These are phyloP conservation scores for Dujonia santamariae DNA, from an alignment of 1,139 yeast genomes.

Conservation along the genomic window DNA sequence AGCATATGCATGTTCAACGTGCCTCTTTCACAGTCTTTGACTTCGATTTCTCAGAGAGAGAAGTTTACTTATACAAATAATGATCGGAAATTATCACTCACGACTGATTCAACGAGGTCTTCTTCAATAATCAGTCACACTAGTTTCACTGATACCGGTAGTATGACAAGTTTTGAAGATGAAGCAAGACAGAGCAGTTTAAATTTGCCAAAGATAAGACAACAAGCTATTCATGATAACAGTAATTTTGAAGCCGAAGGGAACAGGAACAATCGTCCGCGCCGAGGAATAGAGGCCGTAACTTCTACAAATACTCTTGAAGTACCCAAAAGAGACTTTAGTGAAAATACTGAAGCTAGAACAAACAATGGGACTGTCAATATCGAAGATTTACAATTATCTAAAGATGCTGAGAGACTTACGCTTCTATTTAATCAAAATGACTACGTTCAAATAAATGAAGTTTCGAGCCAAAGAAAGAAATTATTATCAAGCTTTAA, in stretches of 20 bases:
- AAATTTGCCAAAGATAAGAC: too few relatives aligned
- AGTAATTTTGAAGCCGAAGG: too few relatives aligned
- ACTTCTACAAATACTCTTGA: too few relatives aligned
- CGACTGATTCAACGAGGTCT: conserved; percentile 39
- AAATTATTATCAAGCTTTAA: conserved; percentile 25
- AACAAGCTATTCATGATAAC: too few relatives aligned
- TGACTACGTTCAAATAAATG: conserved; percentile 32
- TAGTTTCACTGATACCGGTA: conserved; percentile 19
- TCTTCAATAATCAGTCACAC: conserved; percentile 38
- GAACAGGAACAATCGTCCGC: not conserved
- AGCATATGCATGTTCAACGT: conserved; percentile 58
- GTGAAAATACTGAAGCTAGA: not conserved
- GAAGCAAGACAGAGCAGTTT: too few relatives aligned
- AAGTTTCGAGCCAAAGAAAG: conserved; percentile 40
- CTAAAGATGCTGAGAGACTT: conserved; percentile 49
- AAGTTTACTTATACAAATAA: conserved; percentile 19
- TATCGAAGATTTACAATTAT: conserved; percentile 21
- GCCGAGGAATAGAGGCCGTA: too few relatives aligned
- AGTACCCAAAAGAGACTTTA: too few relatives aligned
- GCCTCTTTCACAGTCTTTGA: conserved; percentile 55
- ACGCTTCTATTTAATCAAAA: conserved; percentile 35
- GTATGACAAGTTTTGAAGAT: conserved; percentile 16
- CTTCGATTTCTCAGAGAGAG: conserved; percentile 25
- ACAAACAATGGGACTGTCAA: conserved; percentile 8
- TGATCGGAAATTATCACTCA: conserved; percentile 19